These are phyloP conservation scores for Yamadazyma dendronema DNA, from an alignment of 1,139 yeast species.

Conservation along the genomic window DNA sequence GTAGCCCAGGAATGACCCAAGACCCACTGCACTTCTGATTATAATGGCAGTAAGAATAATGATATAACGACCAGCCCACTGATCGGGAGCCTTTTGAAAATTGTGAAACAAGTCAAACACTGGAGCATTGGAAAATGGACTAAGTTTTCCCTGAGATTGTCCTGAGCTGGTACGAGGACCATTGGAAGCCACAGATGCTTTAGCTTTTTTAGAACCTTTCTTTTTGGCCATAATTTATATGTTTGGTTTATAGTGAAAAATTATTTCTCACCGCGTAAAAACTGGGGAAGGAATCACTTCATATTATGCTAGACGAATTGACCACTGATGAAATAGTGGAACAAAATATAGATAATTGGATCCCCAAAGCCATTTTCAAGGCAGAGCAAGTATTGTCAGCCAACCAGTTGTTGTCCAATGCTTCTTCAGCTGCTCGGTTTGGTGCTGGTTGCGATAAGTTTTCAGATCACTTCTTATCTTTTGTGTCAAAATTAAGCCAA, in stretches of 20 bases:
- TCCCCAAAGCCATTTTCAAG: not conserved
- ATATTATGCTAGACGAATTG: no score
- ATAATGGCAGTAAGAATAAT: slow-evolving; percentile 73
- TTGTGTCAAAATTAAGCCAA: not conserved
- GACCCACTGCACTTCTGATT: slow-evolving; percentile 79
- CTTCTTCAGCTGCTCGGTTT: no score
- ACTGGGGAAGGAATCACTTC: no score
- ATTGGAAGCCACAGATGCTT: no score
- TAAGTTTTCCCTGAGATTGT: no score
- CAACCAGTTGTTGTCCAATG: not conserved
- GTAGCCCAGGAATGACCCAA: slow-evolving; percentile 83
- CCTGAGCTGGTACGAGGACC: no score
- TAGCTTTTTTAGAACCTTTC: no score
- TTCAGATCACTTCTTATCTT: not conserved
- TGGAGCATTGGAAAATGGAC: slow-evolving; percentile 32
- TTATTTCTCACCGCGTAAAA: not conserved
- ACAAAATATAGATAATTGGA: no score
- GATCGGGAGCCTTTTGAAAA: slow-evolving; percentile 65
- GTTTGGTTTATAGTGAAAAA: no score
- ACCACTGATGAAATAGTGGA: no score
- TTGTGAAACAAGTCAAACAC: slow-evolving; percentile 39
- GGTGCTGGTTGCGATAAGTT: no score
- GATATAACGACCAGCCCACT: slow-evolving; percentile 86
- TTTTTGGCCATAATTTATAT: not conserved
- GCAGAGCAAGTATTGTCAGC: not conserved